A percentile compares a stretch with the other conserved stretches of the same genome.
phyloP scores from a whole-genome alignment of 768 basidiomycete genomes.

The Rhodotorula taiwanensis region DNA sequence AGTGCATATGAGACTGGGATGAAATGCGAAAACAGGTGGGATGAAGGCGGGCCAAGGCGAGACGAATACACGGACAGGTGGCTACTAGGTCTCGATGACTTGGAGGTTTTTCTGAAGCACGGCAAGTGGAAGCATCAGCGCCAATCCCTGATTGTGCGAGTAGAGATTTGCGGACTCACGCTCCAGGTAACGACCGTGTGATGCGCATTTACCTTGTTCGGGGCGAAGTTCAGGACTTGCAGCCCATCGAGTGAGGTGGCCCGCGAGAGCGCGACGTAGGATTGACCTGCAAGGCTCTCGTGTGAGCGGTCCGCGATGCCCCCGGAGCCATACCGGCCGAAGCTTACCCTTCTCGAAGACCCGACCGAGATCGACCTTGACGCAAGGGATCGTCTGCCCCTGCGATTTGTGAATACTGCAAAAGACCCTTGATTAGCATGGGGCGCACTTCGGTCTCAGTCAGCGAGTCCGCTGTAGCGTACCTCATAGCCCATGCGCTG shows the following conservation, averaged over 20 bases:
- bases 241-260: conserved; percentile 78
- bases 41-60: too few species aligned
- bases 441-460: too few species aligned
- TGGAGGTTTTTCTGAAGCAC: too few species aligned
- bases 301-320: not conserved
- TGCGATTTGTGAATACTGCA: conserved; percentile 83
- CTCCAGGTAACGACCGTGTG: conserved; percentile 34
- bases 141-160: too few species aligned
- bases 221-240: conserved; percentile 73
- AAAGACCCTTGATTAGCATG: too few species aligned
- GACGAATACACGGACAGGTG: too few species aligned
- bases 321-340: not conserved
- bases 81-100: too few species aligned
- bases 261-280: conserved; percentile 54
- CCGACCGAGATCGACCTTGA: conserved; percentile 84
- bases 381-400: conserved; percentile 89
- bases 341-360: conserved; percentile 61
- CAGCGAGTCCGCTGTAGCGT: too few species aligned
- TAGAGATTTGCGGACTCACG: conserved; percentile 3
- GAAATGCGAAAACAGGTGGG: too few species aligned
- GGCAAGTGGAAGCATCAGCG: too few species aligned
- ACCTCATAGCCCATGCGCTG: conserved; percentile 39
- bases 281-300: conserved; percentile 23
- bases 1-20: not conserved
- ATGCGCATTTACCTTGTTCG: conserved; percentile 55